Evolutionary conservation across 257 asterid genomes (phyloP).

Genomic region (Solanum commersonii): DNA sequence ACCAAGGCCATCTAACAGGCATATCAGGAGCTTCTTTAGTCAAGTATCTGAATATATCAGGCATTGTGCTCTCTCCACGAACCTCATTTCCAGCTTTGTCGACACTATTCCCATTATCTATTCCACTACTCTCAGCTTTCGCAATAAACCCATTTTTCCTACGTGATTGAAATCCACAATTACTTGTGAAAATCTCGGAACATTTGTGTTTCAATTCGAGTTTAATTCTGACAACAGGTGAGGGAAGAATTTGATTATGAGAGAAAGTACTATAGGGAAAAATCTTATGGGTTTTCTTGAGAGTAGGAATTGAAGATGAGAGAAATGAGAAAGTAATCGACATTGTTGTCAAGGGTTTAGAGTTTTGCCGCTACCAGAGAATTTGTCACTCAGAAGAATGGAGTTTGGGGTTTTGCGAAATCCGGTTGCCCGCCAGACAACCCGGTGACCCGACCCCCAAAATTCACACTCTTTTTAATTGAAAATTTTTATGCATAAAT

Average conservation of each 20-base stretch:
- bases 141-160: conserved; percentile 18
- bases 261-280: conserved; percentile 3
- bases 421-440: too few relatives aligned
- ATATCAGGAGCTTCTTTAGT: conserved; percentile 71
- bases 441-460: too few relatives aligned
- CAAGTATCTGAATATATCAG: conserved; percentile 72
- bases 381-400: not conserved
- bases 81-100: conserved; percentile 34
- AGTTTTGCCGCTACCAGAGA: not conserved
- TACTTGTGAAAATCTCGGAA: conserved; percentile 16
- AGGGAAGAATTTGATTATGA: conserved; percentile 9
- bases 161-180: conserved; percentile 6
- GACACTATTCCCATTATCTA: not conserved
- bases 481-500: too few relatives aligned
- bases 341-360: conserved; percentile 11
- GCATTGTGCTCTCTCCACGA: conserved; percentile 75
- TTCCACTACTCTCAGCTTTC: conserved; percentile 33
- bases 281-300: conserved; percentile 5
- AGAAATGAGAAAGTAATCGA: conserved; percentile 32
- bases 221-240: not conserved
- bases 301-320: not conserved
- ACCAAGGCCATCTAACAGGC: conserved; percentile 77
- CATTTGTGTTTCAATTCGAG: conserved; percentile 11
- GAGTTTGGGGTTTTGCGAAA: too few relatives aligned
- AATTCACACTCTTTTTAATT: too few relatives aligned